Base-by-base conservation (phyloP, 371 early-diverging fungal species). In the Coemansia sp. region DNA sequence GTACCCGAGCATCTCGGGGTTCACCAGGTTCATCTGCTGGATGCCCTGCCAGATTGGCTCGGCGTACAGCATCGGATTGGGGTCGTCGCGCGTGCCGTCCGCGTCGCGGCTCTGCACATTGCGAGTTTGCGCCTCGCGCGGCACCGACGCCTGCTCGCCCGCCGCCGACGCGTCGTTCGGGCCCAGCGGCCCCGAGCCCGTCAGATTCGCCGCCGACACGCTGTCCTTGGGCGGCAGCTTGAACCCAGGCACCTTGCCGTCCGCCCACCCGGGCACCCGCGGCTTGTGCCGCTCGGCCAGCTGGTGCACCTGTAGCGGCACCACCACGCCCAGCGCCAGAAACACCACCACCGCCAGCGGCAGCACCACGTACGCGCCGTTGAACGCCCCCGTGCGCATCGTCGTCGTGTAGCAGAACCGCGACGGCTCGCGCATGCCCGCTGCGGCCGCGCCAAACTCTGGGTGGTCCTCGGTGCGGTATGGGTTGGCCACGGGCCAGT, bases 361-460 rank as follows among this genome's bases (percentile, higher is more conserved):
- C 33, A 84, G 59, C 11, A 85, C 71, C 10, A 81, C 75, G 48
- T 65, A 84, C 2, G 82, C 77, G 43, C 76, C 77, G 53, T 83
- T 86, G 34, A 85, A 79, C 18, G 63, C 66, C 46, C 77, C 77
- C 8, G 69, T 66, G 54, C 70, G 84, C 16, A 82, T 82, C 7
- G 85, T 84, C 3, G 80, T 82, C 44, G 81, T 83, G 53, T 86
- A 86, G 59, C 86, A 86, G 67, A 83, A 83, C 31, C 74, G 67
- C 0, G 31, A 16, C 0, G 81, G 75, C 24, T 60, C 66, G 9
- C 83, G 77, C 18, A 67, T 65, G 7, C 66, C 77, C 12, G 67
- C 75, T 0, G 67, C 72, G 3, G 81, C 48, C 0, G 64, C 40
- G 40, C 64, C 62, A 29, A 78, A 78, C 10, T 9, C 57, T 1